Evolutionary conservation across 306 rosid genomes (phyloP), one percentile per base, ranked within the genome.

Genomic region (Rosa multiflora): DNA sequence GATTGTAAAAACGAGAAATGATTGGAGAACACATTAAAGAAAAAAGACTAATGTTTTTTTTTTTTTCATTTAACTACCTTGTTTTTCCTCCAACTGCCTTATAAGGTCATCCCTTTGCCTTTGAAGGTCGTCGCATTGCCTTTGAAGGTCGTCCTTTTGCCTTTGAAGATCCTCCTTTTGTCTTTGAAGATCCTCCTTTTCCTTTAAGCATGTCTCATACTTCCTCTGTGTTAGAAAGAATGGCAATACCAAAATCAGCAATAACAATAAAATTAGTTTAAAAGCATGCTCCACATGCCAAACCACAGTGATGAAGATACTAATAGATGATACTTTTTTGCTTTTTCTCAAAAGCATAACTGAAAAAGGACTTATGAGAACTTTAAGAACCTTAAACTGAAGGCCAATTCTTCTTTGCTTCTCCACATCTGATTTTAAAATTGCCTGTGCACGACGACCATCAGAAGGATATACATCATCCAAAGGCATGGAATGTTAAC

Each of bases 61-160:
- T 32, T 32, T 32, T 32, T 32, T 32, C 37, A 2, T 47, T 21
- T 47, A 3, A 74, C 63, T 74, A 91, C 98, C 99, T 91, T 92
- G 93, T 83, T 90, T 95, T 81, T 95, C 99, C 67, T 95, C 99
- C 73, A 95, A 67, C 84, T 92, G 98, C 85, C 61, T 92, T 67
- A 89, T 70, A 53, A 92, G 94, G 79, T 90, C 87, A 79, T 95
- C 96, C 73, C 87, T 89, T 70, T 90, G 97, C 80, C 85, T 92
- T 43, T 21, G 79, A 8, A 90, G 74, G 20, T 89, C 96, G 15
- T 91, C 94, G 64, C 84, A 88, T 74, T 91, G 96, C 81, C 87
- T 91, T 46, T n/a, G 79, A 10, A 91, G 74, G 20, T 90, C 97
- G 4, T 63, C 96, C 73, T 88, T 89, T 77, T 91, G 97, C 81